A percentile compares a stretch with the other conserved stretches of the same genome.
phyloP scores from a whole-genome alignment of 2,329 filamentous ascomycete genomes.

The Pestalotiopsis sp. region DNA sequence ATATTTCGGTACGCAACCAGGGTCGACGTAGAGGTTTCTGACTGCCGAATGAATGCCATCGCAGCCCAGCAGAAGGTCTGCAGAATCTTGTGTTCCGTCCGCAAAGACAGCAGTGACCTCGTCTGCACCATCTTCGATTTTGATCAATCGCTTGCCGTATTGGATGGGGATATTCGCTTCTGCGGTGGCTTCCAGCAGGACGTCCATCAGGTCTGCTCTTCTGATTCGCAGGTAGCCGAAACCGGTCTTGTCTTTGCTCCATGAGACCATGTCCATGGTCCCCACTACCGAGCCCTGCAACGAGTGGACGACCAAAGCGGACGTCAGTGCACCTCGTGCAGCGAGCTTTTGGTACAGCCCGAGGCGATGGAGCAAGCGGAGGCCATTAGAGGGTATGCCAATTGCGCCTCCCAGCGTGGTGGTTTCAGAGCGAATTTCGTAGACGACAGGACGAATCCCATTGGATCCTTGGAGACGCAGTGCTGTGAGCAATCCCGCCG shows the following conservation, averaged over 20 bases:
- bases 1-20: not conserved
- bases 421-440: not conserved
- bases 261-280: not conserved
- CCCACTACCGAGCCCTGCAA: not conserved
- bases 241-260: not conserved
- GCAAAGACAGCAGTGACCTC: not conserved
- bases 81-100: not conserved
- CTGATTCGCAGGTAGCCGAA: slow-evolving; percentile 1
- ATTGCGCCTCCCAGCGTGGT: not conserved
- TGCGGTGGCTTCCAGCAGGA: not conserved
- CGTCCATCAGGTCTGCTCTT: slow-evolving; percentile 1
- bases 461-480: not conserved
- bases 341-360: not conserved
- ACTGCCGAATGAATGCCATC: not conserved
- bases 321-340: not conserved
- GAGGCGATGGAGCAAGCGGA: not conserved
- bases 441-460: not conserved
- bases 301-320: not conserved
- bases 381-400: not conserved
- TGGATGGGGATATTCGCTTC: not conserved
- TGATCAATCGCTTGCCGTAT: not conserved
- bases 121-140: not conserved
- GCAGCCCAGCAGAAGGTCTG: not conserved
- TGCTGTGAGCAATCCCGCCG: not conserved
- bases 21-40: not conserved